phyloP scores from a whole-genome alignment of 805 yeast species.

The Scheffersomyces stipitis region DNA sequence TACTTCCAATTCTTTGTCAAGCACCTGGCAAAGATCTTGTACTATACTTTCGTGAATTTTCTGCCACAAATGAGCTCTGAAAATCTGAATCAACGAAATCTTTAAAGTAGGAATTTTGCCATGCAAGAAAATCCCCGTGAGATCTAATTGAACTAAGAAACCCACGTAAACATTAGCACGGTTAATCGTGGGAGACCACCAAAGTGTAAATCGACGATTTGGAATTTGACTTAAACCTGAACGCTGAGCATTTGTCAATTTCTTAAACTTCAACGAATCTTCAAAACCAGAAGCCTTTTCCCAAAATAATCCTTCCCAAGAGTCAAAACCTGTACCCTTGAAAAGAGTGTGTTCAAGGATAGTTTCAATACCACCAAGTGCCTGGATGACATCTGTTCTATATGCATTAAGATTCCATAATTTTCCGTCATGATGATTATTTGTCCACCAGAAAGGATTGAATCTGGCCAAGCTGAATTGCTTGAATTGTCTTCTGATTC shows the following conservation, averaged over 20 bases:
- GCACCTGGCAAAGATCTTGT: slow-evolving; percentile 86
- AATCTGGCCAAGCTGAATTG: slow-evolving; percentile 68
- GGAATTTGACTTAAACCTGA: slow-evolving; percentile 98
- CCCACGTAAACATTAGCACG: slow-evolving; percentile 98
- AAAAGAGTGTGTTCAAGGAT: slow-evolving; percentile 92
- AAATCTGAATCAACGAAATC: slow-evolving; percentile 91
- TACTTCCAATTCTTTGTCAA: slow-evolving; percentile 83
- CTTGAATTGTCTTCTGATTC: slow-evolving; percentile 77
- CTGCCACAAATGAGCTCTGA: slow-evolving; percentile 98
- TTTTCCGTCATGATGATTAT: slow-evolving; percentile 89
- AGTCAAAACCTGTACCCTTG: slow-evolving; percentile 95
- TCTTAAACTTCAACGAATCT: slow-evolving; percentile 91
- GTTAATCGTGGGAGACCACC: slow-evolving; percentile 99
- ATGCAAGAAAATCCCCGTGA: slow-evolving; percentile 95
- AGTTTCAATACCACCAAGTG: slow-evolving; percentile 95
- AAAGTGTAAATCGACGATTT: slow-evolving; percentile 90
- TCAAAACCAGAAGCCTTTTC: slow-evolving; percentile 97
- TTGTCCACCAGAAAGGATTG: slow-evolving; percentile 97
- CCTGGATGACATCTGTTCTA: slow-evolving; percentile 94
- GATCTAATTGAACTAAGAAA: slow-evolving; percentile 89
- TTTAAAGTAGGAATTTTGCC: slow-evolving; percentile 98
- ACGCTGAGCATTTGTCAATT: slow-evolving; percentile 95
- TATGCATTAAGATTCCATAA: slow-evolving; percentile 92
- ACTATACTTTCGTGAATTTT: slow-evolving; percentile 96
- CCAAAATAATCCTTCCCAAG: slow-evolving; percentile 99